Evolutionary conservation across 2,329 filamentous ascomycete genomes (phyloP).

Genomic region (Furcasterigmium sp.): DNA sequence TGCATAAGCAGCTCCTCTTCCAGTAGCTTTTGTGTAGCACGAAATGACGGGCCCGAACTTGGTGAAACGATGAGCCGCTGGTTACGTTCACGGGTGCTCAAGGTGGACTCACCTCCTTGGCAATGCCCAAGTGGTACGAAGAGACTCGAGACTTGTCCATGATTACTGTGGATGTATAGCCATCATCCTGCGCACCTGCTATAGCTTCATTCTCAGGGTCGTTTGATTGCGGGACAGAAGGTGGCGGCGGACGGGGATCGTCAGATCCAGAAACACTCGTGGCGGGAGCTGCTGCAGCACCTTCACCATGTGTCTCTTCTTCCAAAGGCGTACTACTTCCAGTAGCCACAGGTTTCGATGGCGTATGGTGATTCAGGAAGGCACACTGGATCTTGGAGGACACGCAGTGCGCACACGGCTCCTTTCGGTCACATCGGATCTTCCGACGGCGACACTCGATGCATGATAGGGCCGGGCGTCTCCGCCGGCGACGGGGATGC

Average conservation of each 20-base stretch:
- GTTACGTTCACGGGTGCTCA: conserved; percentile 1
- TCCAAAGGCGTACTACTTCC: not conserved
- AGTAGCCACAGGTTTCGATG: not conserved
- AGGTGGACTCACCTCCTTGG: not conserved
- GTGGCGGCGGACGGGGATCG: not conserved
- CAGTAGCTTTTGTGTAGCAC: conserved; percentile 19
- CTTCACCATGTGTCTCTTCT: not conserved
- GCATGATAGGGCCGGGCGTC: conserved; percentile 33
- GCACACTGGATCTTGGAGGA: conserved; percentile 23
- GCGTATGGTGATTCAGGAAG: conserved; percentile 15
- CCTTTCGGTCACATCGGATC: conserved; percentile 37
- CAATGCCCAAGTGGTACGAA: not conserved
- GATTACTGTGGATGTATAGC: not conserved
- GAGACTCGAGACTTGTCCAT: not conserved
- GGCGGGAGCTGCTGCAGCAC: not conserved
- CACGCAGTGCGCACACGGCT: conserved; percentile 32
- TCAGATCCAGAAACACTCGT: not conserved
- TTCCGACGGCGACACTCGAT: conserved; percentile 37
- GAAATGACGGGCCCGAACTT: conserved; percentile 22
- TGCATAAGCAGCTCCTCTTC: conserved; percentile 4
- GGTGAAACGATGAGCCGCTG: not conserved
- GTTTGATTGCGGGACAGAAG: not conserved
- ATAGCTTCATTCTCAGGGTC: no score
- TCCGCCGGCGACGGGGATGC: conserved; percentile 16
- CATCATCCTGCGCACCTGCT: conserved; percentile 1